These are phyloP conservation scores for Fusarium duplospermum DNA, from an alignment of 2,329 filamentous ascomycete genomes.

Conservation along the genomic window DNA sequence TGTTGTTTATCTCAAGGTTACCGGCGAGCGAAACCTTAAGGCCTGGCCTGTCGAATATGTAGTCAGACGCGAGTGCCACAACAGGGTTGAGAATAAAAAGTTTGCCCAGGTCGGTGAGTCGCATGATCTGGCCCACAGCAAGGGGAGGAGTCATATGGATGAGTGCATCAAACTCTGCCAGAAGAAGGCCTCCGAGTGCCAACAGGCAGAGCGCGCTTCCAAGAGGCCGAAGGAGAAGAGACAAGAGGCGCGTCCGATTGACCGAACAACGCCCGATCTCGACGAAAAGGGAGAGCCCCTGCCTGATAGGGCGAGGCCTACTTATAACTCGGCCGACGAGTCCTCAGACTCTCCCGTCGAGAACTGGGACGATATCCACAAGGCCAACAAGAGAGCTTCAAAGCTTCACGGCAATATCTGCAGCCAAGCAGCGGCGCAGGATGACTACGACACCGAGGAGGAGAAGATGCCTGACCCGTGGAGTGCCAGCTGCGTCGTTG, in stretches of 20 bases:
- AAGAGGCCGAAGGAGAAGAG: conserved; percentile 39
- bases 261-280: conserved; percentile 39
- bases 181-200: conserved; percentile 62
- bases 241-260: conserved; percentile 48
- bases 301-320: conserved; percentile 38
- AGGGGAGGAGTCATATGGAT: conserved; percentile 63
- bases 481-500: conserved; percentile 72
- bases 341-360: conserved; percentile 70
- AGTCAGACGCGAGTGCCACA: conserved; percentile 62
- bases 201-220: too few species aligned
- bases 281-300: conserved; percentile 31
- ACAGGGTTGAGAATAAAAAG: conserved; percentile 64
- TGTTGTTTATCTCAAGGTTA: conserved; percentile 66
- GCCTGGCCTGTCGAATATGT: conserved; percentile 65
- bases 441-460: conserved; percentile 66
- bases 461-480: conserved; percentile 68
- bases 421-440: conserved; percentile 46
- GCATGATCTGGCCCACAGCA: conserved; percentile 71
- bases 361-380: conserved; percentile 69
- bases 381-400: too few species aligned
- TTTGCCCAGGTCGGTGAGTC: conserved; percentile 67
- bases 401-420: too few species aligned
- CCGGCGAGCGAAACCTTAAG: conserved; percentile 59
- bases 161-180: conserved; percentile 61
- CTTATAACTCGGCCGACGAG: conserved; percentile 62